Evolutionary conservation across 139 green algal species (phyloP), one percentile per base, ranked within the genome.

Genomic region (Mesotaenium endlicherianum): DNA sequence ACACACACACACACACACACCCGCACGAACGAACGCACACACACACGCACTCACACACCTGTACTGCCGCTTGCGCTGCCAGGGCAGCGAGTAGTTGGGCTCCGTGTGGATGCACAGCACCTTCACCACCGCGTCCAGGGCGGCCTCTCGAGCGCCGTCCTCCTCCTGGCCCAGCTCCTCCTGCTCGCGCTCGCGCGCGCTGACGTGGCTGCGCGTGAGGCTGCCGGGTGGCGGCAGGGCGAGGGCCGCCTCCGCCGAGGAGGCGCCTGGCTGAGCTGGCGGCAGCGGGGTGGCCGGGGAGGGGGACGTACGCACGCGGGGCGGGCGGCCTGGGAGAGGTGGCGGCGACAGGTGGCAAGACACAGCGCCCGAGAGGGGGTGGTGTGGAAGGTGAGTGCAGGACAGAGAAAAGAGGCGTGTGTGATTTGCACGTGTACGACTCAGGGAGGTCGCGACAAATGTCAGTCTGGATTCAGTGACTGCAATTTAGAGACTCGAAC

Each of bases 11-110:
- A 64, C 20, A 64, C 20, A 64, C 20, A 64, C 20, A 64, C 20
- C 20, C 20, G 26, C 20, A 64, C 20, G 26, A 64, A 64, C 20
- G 26, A 64, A 64, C 20, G 26, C 20, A 64, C 20, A 26, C 20
- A 64, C 20, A 26, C 26, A 26, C 20, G 26, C 20, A 64, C 20
- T 34, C 20, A 69, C 41, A 0, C 34, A 76, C 41, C 41, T 59
- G 8, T 86, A 93, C 72, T 96, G 92, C 0, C 93, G 86, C 72
- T 94, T 95, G 26, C 92, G 87, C 81, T 97, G 93, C 94, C 94
- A 97, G 2, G 94, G 94, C 38, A 97, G 87, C 0, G 64, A 89
- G 83, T 90, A 97, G 90, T 97, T 96, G 26, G 94, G 94, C 81
- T 97, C 90, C 1, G 90, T 93, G 86, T 97, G 94, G 44, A 92